These are phyloP conservation scores for Clonostachys rosea DNA, from an alignment of 2,329 filamentous ascomycete genomes.

Conservation along the genomic window DNA sequence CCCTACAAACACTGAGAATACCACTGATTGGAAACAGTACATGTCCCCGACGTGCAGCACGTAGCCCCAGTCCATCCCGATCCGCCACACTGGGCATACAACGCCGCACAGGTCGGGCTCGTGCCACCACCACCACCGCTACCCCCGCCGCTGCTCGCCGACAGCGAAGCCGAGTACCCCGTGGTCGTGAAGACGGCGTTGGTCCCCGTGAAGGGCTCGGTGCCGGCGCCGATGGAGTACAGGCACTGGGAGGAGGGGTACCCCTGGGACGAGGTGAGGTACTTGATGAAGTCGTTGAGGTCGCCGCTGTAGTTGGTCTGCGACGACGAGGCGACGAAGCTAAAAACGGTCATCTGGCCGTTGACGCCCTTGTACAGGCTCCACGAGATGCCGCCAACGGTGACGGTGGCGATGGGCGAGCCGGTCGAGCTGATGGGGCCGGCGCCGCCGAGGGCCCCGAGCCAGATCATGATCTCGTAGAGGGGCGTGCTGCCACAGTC, in stretches of 20 bases:
- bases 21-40: background rate
- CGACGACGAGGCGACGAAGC: conserved; percentile 31
- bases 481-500: conserved; percentile 21
- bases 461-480: conserved; percentile 66
- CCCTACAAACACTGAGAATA: background rate
- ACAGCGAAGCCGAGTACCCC: background rate
- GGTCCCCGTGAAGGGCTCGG: conserved; percentile 49
- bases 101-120: background rate
- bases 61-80: conserved; percentile 20
- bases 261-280: conserved; percentile 42
- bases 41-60: conserved; percentile 20
- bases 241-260: conserved; percentile 45
- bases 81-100: conserved; percentile 28
- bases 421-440: conserved; percentile 34
- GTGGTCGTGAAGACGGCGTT: conserved; percentile 17
- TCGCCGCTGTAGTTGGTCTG: conserved; percentile 39
- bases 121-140: background rate
- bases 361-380: conserved; percentile 54
- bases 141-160: background rate
- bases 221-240: conserved; percentile 46
- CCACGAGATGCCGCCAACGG: conserved; percentile 39
- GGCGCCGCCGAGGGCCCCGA: conserved; percentile 39
- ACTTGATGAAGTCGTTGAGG: conserved; percentile 50
- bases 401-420: conserved; percentile 41
- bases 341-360: conserved; percentile 55